These are phyloP conservation scores for Populus davidiana DNA, from an alignment of 345 rosid genomes.

Conservation along the genomic window DNA sequence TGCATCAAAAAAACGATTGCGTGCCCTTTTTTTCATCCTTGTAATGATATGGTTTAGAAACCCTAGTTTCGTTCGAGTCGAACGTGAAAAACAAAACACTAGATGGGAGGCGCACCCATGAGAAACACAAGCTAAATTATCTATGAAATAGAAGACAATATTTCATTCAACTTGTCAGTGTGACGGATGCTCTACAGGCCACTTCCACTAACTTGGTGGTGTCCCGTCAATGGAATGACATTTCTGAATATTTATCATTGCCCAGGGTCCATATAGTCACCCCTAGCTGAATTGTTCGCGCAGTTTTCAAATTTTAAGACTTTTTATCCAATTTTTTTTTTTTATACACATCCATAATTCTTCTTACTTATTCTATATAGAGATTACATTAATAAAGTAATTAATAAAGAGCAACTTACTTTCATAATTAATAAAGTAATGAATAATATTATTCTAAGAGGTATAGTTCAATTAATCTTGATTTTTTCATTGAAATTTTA, in stretches of 20 bases:
- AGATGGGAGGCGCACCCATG: neutral
- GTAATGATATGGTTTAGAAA: neutral
- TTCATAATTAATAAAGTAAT: no score
- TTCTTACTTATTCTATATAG: no score
- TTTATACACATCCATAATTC: no score
- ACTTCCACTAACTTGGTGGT: neutral
- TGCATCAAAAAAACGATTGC: neutral
- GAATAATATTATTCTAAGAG: no score
- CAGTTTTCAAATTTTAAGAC: no score
- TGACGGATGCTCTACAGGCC: neutral
- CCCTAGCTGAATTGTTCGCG: no score
- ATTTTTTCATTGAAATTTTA: no score
- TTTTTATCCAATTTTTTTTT: no score
- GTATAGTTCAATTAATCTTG: no score
- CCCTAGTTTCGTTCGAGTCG: neutral
- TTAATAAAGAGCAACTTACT: no score
- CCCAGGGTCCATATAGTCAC: neutral
- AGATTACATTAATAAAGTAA: no score
- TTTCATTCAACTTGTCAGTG: neutral
- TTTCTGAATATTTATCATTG: neutral
- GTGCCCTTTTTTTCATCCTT: neutral
- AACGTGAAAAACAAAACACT: no score
- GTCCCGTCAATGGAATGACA: neutral
- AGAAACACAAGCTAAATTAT: neutral
- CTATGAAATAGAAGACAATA: neutral